These are phyloP conservation scores for Cordyceps cicadae DNA, from an alignment of 2,329 filamentous ascomycete genomes.

Conservation along the genomic window DNA sequence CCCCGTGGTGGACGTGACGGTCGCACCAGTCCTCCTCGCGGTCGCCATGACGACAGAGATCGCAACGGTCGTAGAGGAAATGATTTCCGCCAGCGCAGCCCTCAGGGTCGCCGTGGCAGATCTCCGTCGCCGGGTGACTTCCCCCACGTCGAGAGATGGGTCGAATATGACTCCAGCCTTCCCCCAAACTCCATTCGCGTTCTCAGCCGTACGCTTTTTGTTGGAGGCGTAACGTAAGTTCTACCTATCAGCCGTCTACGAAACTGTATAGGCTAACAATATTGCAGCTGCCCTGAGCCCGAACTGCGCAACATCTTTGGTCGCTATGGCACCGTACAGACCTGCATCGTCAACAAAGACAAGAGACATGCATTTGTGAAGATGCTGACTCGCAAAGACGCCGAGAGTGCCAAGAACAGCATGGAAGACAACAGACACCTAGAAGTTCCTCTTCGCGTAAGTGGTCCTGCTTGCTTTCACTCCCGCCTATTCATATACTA, in stretches of 20 bases:
- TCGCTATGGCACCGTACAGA: slow-evolving; percentile 81
- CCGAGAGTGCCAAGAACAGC: slow-evolving; percentile 71
- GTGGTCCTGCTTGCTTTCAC: slow-evolving; percentile 21
- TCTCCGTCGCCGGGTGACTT: slow-evolving; percentile 47
- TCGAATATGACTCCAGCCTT: slow-evolving; percentile 70
- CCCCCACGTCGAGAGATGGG: slow-evolving; percentile 51
- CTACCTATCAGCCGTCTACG: background rate
- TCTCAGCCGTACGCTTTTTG: slow-evolving; percentile 87
- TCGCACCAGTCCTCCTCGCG: slow-evolving; percentile 56
- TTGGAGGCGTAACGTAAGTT: slow-evolving; percentile 84
- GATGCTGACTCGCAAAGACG: slow-evolving; percentile 86
- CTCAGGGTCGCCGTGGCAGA: slow-evolving; percentile 54
- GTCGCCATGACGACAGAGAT: slow-evolving; percentile 47
- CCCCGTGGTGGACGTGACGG: slow-evolving; percentile 56
- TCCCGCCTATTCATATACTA: slow-evolving; percentile 15
- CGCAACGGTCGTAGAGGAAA: slow-evolving; percentile 44
- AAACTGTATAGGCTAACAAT: slow-evolving; percentile 19
- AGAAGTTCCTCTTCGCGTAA: slow-evolving; percentile 64
- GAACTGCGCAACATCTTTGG: slow-evolving; percentile 76
- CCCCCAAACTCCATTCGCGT: slow-evolving; percentile 80
- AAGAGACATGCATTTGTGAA: slow-evolving; percentile 99
- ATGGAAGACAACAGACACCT: slow-evolving; percentile 74
- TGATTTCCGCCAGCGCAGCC: slow-evolving; percentile 85
- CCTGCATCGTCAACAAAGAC: slow-evolving; percentile 95
- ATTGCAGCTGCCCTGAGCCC: slow-evolving; percentile 59